Base-by-base conservation (phyloP, 345 rosid species). In the Sisymbrium irio region DNA sequence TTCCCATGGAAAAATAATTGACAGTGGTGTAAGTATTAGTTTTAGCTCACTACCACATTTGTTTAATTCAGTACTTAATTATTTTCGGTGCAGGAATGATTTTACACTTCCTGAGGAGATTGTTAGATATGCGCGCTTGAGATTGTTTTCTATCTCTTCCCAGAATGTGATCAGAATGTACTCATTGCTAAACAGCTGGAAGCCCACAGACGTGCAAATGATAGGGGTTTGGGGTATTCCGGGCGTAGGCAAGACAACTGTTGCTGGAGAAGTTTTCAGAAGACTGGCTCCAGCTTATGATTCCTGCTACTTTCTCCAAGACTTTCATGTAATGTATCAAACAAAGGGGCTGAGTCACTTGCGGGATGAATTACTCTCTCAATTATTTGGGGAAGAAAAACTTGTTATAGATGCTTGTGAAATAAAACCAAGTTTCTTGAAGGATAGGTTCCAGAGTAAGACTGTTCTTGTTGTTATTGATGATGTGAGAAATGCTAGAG, bases 211-310 rank as follows among this genome's bases (percentile, higher is more conserved):
- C n/a, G n/a, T n/a, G n/a, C n/a, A n/a, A n/a, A n/a, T n/a, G n/a
- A n/a, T n/a, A n/a, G n/a, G n/a, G n/a, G n/a, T 74, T 2, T 74
- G 72, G 72, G 78, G 72, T 0, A 65, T 46, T 66, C 51, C 53
- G 35, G 72, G 78, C 15, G 36, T 74, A 46, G 78, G 78, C 36
- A 74, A 74, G 72, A 74, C 67, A 57, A 10, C 78, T 42, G 18
- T 74, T 36, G 72, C 72, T 2, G 65, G 66, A 46, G 78, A 74
- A 35, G 18, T 46, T 8, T 74, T 56, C 27, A 14, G 2, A n/a
- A 8, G 17, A 1, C 13, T 36, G 7, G 13, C 78, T 65, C 72
- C 71, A 6, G 15, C 17, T 0, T 74, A 65, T 57, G 66, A 74
- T 36, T 0, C 46, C 13, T 65, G 66, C 3, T 74, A 74, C 60